Evolutionary conservation across 2,329 filamentous ascomycete genomes (phyloP).

Genomic region (Paramyrothecium roridum): DNA sequence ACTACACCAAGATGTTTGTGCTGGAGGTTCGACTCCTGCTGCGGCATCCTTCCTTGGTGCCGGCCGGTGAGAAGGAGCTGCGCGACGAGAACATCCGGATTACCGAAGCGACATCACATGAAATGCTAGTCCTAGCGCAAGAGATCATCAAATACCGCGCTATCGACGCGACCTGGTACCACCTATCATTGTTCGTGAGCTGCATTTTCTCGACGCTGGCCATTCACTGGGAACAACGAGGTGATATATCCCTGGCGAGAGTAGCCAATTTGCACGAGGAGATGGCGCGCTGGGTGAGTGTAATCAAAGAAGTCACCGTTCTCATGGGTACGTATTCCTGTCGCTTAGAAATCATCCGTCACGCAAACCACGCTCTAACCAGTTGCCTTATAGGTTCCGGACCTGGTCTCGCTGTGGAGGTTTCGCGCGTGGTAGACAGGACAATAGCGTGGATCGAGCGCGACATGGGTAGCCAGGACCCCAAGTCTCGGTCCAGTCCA

Average conservation of each 20-base stretch:
- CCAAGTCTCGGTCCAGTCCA: constrained; percentile 9
- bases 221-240: constrained; percentile 64
- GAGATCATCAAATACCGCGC: constrained; percentile 62
- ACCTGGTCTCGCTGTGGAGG: constrained; percentile 37
- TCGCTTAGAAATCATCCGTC: not conserved
- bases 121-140: constrained; percentile 59
- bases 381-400: constrained; percentile 35
- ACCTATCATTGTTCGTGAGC: constrained; percentile 67
- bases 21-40: constrained; percentile 59
- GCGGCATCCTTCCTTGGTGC: constrained; percentile 58
- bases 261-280: constrained; percentile 60
- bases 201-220: constrained; percentile 73
- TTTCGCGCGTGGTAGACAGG: constrained; percentile 45
- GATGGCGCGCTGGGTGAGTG: constrained; percentile 66
- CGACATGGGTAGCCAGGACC: constrained; percentile 38
- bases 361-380: constrained; percentile 7
- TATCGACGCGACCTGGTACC: constrained; percentile 77
- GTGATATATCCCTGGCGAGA: constrained; percentile 55
- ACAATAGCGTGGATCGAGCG: constrained; percentile 51
- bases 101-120: constrained; percentile 63
- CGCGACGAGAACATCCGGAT: constrained; percentile 61
- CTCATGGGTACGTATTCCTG: constrained; percentile 56
- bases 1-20: constrained; percentile 51
- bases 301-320: constrained; percentile 64
- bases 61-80: constrained; percentile 50